A percentile compares a stretch with the other conserved stretches of the same genome.
phyloP scores from a whole-genome alignment of 2,329 filamentous ascomycete genomes.

The Cadophora gregata region DNA sequence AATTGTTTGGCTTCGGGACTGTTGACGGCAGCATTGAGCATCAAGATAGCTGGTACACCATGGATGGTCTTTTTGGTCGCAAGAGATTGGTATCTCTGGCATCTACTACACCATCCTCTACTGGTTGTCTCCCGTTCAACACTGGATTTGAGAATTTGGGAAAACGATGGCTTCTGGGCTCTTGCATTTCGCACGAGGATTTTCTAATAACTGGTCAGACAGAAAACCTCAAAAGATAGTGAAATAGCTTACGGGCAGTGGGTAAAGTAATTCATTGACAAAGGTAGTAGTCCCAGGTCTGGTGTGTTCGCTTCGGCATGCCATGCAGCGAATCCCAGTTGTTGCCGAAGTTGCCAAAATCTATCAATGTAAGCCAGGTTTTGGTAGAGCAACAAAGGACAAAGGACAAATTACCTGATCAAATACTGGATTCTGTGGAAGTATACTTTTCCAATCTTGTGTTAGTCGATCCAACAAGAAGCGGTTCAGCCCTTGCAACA shows the following conservation, averaged over 20 bases:
- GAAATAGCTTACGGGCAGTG: constrained; percentile 48
- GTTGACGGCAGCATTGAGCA: constrained; percentile 82
- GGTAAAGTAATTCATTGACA: constrained; percentile 87
- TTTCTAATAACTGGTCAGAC: constrained; percentile 49
- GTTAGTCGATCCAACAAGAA: constrained; percentile 85
- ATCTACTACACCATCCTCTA: constrained; percentile 91
- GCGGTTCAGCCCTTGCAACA: constrained; percentile 85
- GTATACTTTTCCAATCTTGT: constrained; percentile 74
- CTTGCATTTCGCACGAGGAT: constrained; percentile 55
- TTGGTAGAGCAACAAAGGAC: background rate
- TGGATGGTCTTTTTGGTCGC: constrained; percentile 85
- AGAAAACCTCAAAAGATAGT: background rate
- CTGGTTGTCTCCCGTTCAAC: constrained; percentile 89
- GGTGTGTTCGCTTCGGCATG: constrained; percentile 85
- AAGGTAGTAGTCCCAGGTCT: constrained; percentile 79
- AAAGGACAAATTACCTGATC: constrained; percentile 62
- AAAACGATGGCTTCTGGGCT: constrained; percentile 71
- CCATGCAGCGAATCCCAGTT: constrained; percentile 80
- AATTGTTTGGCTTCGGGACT: constrained; percentile 76
- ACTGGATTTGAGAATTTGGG: constrained; percentile 88
- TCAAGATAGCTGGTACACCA: constrained; percentile 81
- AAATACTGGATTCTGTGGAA: constrained; percentile 66
- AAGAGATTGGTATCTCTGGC: constrained; percentile 88
- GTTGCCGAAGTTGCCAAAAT: constrained; percentile 73
- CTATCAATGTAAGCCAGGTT: constrained; percentile 43